Percentiles rank a stretch among this genome's conserved stretches.
phyloP scores from a whole-genome alignment of 169 alveolate species.

The Eimeria acervulina region DNA sequence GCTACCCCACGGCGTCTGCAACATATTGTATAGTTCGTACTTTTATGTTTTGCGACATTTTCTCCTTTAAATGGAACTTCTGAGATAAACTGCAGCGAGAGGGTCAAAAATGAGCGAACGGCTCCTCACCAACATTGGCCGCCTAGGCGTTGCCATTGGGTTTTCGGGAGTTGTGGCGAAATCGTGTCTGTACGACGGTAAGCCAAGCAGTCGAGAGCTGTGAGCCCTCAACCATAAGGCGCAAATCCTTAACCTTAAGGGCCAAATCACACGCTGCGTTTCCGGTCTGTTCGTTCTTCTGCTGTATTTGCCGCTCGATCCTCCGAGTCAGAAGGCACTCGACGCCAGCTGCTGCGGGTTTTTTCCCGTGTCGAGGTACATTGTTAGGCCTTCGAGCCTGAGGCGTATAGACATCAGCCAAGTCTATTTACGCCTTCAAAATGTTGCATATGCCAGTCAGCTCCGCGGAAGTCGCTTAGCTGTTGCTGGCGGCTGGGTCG shows the following conservation, averaged over 20 bases:
- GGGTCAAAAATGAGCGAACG: constrained; percentile 86
- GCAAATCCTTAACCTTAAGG: background rate
- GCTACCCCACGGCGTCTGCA: constrained; percentile 9
- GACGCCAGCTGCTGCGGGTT: background rate
- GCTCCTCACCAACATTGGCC: constrained; percentile 87
- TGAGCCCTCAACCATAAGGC: background rate
- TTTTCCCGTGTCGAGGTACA: background rate
- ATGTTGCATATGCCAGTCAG: background rate
- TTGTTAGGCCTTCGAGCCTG: background rate
- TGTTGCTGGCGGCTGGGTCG: background rate
- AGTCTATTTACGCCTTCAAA: background rate
- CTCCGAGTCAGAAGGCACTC: background rate
- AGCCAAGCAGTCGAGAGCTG: background rate
- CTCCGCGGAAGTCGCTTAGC: background rate
- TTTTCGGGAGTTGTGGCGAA: constrained; percentile 90
- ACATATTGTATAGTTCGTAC: background rate
- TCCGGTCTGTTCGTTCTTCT: background rate
- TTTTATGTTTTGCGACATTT: background rate
- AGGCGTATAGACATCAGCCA: background rate
- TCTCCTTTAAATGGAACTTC: background rate
- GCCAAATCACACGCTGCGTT: background rate
- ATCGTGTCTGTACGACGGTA: constrained; percentile 92
- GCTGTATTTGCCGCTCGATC: background rate
- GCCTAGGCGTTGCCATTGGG: constrained; percentile 91
- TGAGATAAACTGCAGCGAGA: background rate